Conservation (phyloP, 2,329 filamentous ascomycete genomes). For the Aspergillus sp. region DNA sequence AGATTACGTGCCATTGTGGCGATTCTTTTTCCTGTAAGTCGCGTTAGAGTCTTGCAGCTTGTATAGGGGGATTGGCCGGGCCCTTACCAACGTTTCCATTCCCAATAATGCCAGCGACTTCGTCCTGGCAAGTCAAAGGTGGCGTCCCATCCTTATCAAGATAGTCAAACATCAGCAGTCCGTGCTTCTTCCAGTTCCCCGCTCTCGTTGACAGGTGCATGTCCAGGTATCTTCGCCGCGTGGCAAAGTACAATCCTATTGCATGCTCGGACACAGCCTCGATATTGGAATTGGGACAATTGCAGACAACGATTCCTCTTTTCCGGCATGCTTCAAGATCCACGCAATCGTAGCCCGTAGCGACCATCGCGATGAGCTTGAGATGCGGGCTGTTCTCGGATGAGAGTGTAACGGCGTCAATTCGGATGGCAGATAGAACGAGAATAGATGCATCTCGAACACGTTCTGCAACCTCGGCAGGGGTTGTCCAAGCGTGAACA, state of each 20-base stretch:
- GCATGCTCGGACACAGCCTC: conserved; percentile 53
- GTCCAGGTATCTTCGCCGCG: conserved; percentile 42
- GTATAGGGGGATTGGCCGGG: neutral
- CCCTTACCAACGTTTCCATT: conserved; percentile 49
- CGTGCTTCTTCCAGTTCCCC: conserved; percentile 43
- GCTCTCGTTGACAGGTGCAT: conserved; percentile 37
- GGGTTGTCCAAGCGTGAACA: conserved; percentile 35
- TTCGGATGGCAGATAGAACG: conserved; percentile 38
- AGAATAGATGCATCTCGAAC: conserved; percentile 50
- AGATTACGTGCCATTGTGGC: conserved; percentile 46
- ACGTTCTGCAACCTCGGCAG: conserved; percentile 40
- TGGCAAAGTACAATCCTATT: conserved; percentile 51
- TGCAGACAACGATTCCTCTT: conserved; percentile 47
- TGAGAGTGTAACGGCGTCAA: conserved; percentile 39
- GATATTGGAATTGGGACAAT: conserved; percentile 50
- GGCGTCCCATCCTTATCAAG: conserved; percentile 30
- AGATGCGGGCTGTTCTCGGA: conserved; percentile 46
- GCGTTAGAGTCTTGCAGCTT: neutral
- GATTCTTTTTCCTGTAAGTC: conserved; percentile 39
- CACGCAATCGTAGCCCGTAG: conserved; percentile 50
- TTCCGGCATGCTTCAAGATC: conserved; percentile 46
- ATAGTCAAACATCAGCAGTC: conserved; percentile 35
- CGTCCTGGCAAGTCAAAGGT: conserved; percentile 49
- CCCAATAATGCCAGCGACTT: conserved; percentile 51
- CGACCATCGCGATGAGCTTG: conserved; percentile 46